A percentile compares a stretch with the other conserved stretches of the same genome.
phyloP scores from a whole-genome alignment of 441 rosid genomes.

The Hura crepitans region DNA sequence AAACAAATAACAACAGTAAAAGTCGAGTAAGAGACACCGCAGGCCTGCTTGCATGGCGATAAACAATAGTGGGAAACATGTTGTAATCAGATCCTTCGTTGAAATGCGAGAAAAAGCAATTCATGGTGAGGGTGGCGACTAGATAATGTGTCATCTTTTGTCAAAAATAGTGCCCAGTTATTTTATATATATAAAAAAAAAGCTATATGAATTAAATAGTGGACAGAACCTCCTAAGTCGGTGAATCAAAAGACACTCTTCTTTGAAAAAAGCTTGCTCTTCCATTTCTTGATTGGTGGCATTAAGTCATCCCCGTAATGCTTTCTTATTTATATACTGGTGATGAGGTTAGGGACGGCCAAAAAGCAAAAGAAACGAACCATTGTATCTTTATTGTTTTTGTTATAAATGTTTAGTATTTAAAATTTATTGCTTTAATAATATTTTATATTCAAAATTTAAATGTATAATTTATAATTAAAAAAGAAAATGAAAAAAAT shows the following conservation, averaged over 20 bases:
- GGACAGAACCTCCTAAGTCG: slow-evolving; percentile 14
- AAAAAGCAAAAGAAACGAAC: slow-evolving; percentile 28
- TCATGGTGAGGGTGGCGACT: background rate
- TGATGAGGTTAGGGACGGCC: slow-evolving; percentile 15
- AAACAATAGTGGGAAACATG: background rate
- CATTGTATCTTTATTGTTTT: slow-evolving; percentile 26
- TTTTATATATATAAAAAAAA: background rate
- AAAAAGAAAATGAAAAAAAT: too few relatives aligned
- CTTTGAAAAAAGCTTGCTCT: slow-evolving; percentile 31
- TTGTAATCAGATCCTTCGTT: slow-evolving; percentile 5
- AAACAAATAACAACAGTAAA: too few relatives aligned
- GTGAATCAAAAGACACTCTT: slow-evolving; percentile 28
- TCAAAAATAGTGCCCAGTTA: slow-evolving; percentile 6
- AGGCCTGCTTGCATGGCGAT: slow-evolving; percentile 6
- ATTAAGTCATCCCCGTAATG: slow-evolving; percentile 5
- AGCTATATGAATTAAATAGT: background rate
- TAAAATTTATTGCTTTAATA: too few relatives aligned
- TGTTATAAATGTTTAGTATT: too few relatives aligned
- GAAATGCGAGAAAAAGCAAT: slow-evolving; percentile 19
- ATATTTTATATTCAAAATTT: too few relatives aligned
- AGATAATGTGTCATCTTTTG: slow-evolving; percentile 9
- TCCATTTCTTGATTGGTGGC: background rate
- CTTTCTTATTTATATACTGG: background rate
- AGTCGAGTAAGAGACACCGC: too few relatives aligned
- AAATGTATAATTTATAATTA: too few relatives aligned